phyloP scores from a whole-genome alignment of 106 monocot species.

The Platanthera guangdongensis region DNA sequence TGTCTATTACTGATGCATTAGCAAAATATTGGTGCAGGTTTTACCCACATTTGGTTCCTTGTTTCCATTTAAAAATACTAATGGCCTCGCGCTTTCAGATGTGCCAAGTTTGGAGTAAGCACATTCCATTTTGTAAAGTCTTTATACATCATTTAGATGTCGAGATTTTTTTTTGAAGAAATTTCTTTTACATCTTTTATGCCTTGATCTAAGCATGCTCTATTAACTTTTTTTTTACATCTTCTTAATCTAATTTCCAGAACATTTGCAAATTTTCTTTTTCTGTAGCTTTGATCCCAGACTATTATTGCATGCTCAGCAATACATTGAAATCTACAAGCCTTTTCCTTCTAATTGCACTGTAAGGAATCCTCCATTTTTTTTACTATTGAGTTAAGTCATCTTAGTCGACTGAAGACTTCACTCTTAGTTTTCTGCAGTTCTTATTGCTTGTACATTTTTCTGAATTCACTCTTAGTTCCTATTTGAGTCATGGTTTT shows the following conservation, averaged over 20 bases:
- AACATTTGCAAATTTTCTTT: not conserved
- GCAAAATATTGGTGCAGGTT: slow-evolving; percentile 44
- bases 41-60: slow-evolving; percentile 80
- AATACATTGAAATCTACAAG: slow-evolving; percentile 86
- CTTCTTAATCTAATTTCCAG: not conserved
- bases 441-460: not conserved
- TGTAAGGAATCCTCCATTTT: slow-evolving; percentile 33
- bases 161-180: not conserved
- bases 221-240: not conserved
- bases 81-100: slow-evolving; percentile 29
- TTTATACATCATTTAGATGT: not conserved
- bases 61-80: slow-evolving; percentile 41
- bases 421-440: not conserved
- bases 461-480: not conserved
- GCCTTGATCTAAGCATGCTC: not conserved
- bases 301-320: slow-evolving; percentile 84
- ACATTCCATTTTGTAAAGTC: not conserved
- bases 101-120: slow-evolving; percentile 62
- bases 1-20: not conserved
- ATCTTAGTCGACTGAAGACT: not conserved
- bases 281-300: slow-evolving; percentile 64
- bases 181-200: not conserved
- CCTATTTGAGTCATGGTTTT: not conserved
- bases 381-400: not conserved
- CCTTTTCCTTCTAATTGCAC: slow-evolving; percentile 59